These are phyloP conservation scores for Elsinoe batatas DNA, from an alignment of 2,329 filamentous ascomycete species.

Conservation along the genomic window DNA sequence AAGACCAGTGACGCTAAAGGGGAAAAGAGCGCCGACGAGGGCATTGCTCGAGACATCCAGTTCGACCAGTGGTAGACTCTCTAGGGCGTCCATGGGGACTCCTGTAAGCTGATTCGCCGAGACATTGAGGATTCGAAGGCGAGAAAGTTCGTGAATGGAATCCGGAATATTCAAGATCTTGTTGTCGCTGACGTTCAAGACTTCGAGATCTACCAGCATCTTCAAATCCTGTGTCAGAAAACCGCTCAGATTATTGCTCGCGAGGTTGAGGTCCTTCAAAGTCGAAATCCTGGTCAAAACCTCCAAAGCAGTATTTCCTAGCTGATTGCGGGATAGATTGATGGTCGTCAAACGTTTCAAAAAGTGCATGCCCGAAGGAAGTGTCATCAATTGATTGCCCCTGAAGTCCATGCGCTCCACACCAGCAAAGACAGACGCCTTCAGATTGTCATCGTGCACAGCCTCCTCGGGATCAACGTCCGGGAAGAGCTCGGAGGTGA, in stretches of 20 bases:
- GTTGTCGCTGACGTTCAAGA: constrained; percentile 74
- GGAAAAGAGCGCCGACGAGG: constrained; percentile 62
- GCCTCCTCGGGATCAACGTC: constrained; percentile 49
- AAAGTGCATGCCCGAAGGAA: constrained; percentile 67
- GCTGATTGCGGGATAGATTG: constrained; percentile 63
- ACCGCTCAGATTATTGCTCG: constrained; percentile 65
- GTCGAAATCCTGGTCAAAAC: constrained; percentile 62
- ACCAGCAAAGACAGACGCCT: constrained; percentile 69
- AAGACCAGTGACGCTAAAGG: constrained; percentile 40
- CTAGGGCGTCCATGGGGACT: constrained; percentile 61
- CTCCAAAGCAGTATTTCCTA: constrained; percentile 62
- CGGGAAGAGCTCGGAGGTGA: constrained; percentile 70
- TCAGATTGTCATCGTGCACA: constrained; percentile 57
- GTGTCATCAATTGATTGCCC: constrained; percentile 61
- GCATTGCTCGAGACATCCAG: constrained; percentile 69
- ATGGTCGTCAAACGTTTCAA: constrained; percentile 66
- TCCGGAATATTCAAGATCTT: constrained; percentile 61
- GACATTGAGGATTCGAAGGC: constrained; percentile 67
- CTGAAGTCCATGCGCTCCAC: constrained; percentile 77
- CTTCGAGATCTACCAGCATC: constrained; percentile 60
- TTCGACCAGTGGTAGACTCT: constrained; percentile 60
- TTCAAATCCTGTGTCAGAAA: constrained; percentile 54
- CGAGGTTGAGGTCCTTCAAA: constrained; percentile 71
- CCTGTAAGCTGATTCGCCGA: constrained; percentile 66
- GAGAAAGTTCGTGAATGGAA: constrained; percentile 54